Percentiles rank a stretch among this genome's conserved stretches.
phyloP scores from a whole-genome alignment of 2,329 filamentous ascomycete species.

The Calonectria henricotiae region DNA sequence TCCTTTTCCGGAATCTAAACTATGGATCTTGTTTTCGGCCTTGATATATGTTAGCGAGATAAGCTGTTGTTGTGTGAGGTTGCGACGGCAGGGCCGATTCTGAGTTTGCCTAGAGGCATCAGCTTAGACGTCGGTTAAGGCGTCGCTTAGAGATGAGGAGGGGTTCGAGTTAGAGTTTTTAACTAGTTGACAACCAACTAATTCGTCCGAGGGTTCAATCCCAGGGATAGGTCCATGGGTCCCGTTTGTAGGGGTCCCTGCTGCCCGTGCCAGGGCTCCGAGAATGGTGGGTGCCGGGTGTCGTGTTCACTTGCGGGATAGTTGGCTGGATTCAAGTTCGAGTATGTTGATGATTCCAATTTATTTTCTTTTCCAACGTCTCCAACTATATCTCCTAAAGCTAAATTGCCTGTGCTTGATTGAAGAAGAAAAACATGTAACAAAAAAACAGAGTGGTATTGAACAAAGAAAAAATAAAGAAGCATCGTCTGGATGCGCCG shows the following conservation, averaged over 20 bases:
- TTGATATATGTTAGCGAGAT: conserved; percentile 13
- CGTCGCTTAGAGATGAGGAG: conserved; percentile 10
- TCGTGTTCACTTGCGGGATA: conserved; percentile 3
- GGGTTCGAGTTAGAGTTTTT: conserved; percentile 3
- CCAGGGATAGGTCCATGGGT: background rate
- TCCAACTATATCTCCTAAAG: background rate
- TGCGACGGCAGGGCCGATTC: background rate
- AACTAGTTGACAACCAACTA: background rate
- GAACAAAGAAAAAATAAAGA: conserved; percentile 46
- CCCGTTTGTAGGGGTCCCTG: background rate
- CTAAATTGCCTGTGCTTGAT: background rate
- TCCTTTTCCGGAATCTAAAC: background rate
- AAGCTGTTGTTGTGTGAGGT: background rate
- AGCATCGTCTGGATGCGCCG: conserved; percentile 32
- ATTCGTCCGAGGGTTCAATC: conserved; percentile 14
- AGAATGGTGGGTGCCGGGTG: background rate
- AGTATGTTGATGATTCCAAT: background rate
- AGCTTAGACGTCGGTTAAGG: conserved; percentile 19
- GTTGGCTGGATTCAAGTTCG: background rate
- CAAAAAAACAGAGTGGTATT: conserved; percentile 26
- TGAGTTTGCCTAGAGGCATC: conserved; percentile 13
- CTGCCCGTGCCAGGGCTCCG: conserved; percentile 7
- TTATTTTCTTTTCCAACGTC: conserved; percentile 1
- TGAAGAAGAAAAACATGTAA: too few species aligned
- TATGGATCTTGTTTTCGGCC: background rate